phyloP scores from a whole-genome alignment of 1,284 basidiomycete species.

The Melampsora abietis-canadensis region DNA sequence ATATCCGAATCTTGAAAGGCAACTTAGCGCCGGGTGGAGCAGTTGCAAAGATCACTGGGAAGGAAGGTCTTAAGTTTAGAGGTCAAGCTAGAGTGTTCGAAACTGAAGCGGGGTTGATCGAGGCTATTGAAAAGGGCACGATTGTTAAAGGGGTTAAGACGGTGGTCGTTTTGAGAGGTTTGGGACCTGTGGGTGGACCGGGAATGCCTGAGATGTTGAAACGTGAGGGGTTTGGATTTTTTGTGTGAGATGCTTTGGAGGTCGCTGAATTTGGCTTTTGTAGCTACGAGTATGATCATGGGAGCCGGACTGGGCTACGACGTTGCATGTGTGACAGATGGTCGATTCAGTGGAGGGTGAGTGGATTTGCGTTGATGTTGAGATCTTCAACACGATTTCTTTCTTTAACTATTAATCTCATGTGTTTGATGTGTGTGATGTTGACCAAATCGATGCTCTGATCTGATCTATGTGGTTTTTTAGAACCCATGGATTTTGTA shows the following conservation, averaged over 20 bases:
- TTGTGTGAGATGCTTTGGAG: slow-evolving; percentile 43
- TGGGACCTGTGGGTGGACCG: slow-evolving; percentile 51
- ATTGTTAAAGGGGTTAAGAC: slow-evolving; percentile 85
- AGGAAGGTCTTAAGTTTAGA: slow-evolving; percentile 84
- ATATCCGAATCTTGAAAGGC: slow-evolving; percentile 81
- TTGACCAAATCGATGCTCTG: background rate
- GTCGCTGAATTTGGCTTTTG: background rate
- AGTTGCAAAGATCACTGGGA: slow-evolving; percentile 93
- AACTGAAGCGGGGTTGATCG: slow-evolving; percentile 77
- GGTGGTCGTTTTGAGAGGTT: slow-evolving; percentile 53
- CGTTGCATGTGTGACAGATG: slow-evolving; percentile 91
- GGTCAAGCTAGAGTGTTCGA: slow-evolving; percentile 54
- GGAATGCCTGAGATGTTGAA: slow-evolving; percentile 54
- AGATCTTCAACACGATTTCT: background rate
- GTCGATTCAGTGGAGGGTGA: slow-evolving; percentile 89
- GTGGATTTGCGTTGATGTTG: slow-evolving; percentile 47
- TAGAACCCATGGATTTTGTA: slow-evolving; percentile 63
- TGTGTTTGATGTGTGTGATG: too few relatives aligned
- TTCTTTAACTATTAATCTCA: background rate
- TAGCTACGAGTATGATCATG: slow-evolving; percentile 62
- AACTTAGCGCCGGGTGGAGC: slow-evolving; percentile 70
- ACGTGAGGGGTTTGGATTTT: slow-evolving; percentile 45
- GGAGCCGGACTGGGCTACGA: slow-evolving; percentile 86
- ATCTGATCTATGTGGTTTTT: background rate
- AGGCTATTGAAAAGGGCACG: slow-evolving; percentile 73